Conservation (phyloP, 345 rosid species). For the Gossypium stocksii region DNA sequence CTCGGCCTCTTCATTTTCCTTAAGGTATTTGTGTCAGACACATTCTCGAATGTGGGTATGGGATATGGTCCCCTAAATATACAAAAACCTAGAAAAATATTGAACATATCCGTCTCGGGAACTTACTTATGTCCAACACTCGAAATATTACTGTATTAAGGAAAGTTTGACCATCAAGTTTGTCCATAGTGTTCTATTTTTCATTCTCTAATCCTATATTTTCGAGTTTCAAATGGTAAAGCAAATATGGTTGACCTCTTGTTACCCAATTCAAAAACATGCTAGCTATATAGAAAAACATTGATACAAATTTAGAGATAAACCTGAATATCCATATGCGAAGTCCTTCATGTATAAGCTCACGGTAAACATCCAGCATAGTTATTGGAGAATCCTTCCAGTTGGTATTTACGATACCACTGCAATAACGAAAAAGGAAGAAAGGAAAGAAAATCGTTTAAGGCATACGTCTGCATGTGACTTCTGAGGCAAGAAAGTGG, state of each 20-base stretch:
- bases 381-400: conserved; percentile 71
- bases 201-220: neutral
- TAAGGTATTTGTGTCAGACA: neutral
- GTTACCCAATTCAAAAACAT: neutral
- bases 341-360: conserved; percentile 70
- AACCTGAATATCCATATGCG: conserved; percentile 97
- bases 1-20: neutral
- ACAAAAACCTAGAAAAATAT: neutral
- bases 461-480: neutral
- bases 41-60: neutral
- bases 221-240: neutral
- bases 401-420: conserved; percentile 39
- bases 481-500: conserved; percentile 2
- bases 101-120: neutral
- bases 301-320: neutral
- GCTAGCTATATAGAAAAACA: neutral
- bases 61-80: neutral
- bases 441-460: neutral
- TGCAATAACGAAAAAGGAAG: conserved; percentile 18
- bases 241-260: neutral
- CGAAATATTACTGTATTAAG: neutral
- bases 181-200: neutral
- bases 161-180: neutral
- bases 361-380: conserved; percentile 70
- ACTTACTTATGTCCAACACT: neutral